These are phyloP conservation scores for Umbellularia californica DNA, from an alignment of 164 flowering plant species.

Conservation along the genomic window DNA sequence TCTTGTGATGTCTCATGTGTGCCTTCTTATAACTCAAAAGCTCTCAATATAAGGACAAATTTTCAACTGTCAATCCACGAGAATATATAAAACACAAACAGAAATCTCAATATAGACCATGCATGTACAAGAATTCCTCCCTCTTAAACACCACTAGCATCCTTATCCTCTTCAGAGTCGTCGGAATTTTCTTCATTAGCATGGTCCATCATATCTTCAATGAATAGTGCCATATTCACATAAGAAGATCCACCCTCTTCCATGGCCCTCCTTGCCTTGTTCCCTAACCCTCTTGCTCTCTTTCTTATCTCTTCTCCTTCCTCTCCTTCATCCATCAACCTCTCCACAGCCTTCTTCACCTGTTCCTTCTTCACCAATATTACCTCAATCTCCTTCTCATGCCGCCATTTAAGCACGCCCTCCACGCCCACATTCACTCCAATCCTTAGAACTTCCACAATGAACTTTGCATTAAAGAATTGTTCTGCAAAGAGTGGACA, in stretches of 20 bases:
- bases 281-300: slow-evolving; percentile 34
- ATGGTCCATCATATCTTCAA: slow-evolving; percentile 32
- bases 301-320: slow-evolving; percentile 33
- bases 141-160: neutral
- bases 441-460: slow-evolving; percentile 26
- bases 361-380: slow-evolving; percentile 9
- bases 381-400: slow-evolving; percentile 26
- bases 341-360: slow-evolving; percentile 31
- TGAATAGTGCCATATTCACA: slow-evolving; percentile 24
- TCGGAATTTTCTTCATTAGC: neutral
- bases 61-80: neutral
- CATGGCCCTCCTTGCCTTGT: slow-evolving; percentile 29
- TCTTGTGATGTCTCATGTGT: neutral
- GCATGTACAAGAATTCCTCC: neutral
- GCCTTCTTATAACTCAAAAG: neutral
- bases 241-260: slow-evolving; percentile 53
- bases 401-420: slow-evolving; percentile 25
- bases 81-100: neutral
- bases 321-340: slow-evolving; percentile 32
- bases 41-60: neutral
- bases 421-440: neutral
- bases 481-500: slow-evolving; percentile 65
- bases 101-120: neutral
- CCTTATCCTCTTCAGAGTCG: neutral
- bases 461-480: slow-evolving; percentile 48